phyloP scores from a whole-genome alignment of 352 stramenopile species.

The Globisporangium lucens region DNA sequence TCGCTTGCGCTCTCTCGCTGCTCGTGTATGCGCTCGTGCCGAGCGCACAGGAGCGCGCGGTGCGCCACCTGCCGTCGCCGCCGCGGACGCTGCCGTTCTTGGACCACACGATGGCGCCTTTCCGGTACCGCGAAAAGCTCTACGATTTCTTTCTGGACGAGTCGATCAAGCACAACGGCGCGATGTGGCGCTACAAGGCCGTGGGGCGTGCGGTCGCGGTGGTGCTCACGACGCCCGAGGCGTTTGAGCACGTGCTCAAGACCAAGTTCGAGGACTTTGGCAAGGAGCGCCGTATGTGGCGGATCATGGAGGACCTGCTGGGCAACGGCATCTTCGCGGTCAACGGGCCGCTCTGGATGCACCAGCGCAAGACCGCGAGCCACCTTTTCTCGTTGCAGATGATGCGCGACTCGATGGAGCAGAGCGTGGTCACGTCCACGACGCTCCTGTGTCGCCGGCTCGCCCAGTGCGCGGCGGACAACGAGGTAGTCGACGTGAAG shows the following conservation, averaged over 20 bases:
- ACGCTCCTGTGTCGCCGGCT: constrained; percentile 15
- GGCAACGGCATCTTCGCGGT: constrained; percentile 53
- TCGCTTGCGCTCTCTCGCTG: background rate
- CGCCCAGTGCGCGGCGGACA: background rate
- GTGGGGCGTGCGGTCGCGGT: constrained; percentile 13
- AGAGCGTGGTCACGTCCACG: constrained; percentile 16
- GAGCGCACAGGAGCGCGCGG: background rate
- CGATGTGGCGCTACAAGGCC: constrained; percentile 8
- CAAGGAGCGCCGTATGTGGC: constrained; percentile 32
- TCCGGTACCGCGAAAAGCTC: constrained; percentile 23
- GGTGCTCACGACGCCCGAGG: constrained; percentile 22
- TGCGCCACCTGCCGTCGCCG: constrained; percentile 11
- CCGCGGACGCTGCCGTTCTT: constrained; percentile 29
- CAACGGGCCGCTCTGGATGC: constrained; percentile 39
- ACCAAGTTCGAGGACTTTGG: constrained; percentile 52
- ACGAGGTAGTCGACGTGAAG: constrained; percentile 17
- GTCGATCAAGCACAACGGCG: constrained; percentile 20
- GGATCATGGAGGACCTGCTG: constrained; percentile 34
- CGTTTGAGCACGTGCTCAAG: constrained; percentile 34
- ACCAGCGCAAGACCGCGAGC: constrained; percentile 69
- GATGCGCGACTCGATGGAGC: constrained; percentile 31
- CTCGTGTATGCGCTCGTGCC: background rate
- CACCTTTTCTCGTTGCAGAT: constrained; percentile 64
- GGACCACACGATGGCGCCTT: constrained; percentile 29
- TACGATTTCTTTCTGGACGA: constrained; percentile 39